These are phyloP conservation scores for Pseudogymnoascus destructans DNA, from an alignment of 2,329 filamentous ascomycete species.

Conservation along the genomic window DNA sequence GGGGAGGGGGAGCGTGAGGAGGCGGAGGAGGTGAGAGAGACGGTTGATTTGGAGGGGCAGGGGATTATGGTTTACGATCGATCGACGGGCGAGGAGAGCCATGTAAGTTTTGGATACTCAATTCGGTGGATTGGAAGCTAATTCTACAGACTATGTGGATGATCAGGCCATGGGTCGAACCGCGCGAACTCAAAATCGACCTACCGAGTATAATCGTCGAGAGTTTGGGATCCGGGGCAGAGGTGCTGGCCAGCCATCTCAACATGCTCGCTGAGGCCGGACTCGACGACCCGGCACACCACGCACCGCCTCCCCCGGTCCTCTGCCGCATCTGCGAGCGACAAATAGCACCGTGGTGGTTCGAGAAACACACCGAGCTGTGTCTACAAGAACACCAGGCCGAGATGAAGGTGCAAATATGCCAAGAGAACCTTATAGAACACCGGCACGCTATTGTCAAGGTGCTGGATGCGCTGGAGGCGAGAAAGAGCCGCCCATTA, in stretches of 20 bases:
- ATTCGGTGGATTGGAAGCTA: constrained; percentile 21
- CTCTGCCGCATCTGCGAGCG: constrained; percentile 95
- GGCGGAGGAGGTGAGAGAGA: constrained; percentile 33
- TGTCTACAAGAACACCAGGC: constrained; percentile 92
- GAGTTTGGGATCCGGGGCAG: constrained; percentile 83
- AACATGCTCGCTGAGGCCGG: constrained; percentile 78
- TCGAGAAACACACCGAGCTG: constrained; percentile 95
- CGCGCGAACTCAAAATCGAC: constrained; percentile 91
- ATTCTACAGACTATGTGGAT: constrained; percentile 89
- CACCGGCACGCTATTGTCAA: constrained; percentile 92
- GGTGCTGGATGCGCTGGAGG: constrained; percentile 83
- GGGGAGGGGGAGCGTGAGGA: constrained; percentile 28
- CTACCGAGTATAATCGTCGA: constrained; percentile 81
- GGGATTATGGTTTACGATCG: constrained; percentile 97
- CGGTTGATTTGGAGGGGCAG: constrained; percentile 80
- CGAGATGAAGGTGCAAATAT: constrained; percentile 95
- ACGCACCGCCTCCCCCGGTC: constrained; percentile 70
- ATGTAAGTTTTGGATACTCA: constrained; percentile 48
- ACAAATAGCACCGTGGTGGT: constrained; percentile 98
- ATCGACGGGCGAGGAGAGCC: constrained; percentile 71
- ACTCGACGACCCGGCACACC: constrained; percentile 58
- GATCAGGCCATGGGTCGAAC: constrained; percentile 79
- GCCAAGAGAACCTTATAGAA: constrained; percentile 82
- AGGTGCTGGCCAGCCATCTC: constrained; percentile 87
- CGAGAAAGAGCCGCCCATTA: constrained; percentile 53